These are phyloP conservation scores for Diplodia sapinea DNA, from an alignment of 2,329 filamentous ascomycete genomes.

Conservation along the genomic window DNA sequence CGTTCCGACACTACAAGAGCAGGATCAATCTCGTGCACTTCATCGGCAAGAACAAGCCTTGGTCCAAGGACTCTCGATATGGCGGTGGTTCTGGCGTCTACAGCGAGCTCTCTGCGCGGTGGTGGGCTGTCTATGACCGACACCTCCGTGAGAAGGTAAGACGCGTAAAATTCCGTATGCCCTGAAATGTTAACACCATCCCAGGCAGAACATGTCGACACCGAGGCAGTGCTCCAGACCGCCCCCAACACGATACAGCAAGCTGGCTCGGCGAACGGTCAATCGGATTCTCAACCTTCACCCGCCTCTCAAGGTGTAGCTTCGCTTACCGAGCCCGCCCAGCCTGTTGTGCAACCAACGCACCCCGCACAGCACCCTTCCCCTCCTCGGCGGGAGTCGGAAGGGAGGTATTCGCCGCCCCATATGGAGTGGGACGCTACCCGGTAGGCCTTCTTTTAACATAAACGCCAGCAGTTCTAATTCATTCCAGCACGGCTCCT, in stretches of 20 bases:
- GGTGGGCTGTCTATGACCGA: slow-evolving; percentile 94
- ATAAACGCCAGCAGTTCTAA: slow-evolving; percentile 31
- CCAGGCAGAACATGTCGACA: slow-evolving; percentile 19
- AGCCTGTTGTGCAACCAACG: slow-evolving; percentile 52
- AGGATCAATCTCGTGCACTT: slow-evolving; percentile 93
- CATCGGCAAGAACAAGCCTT: slow-evolving; percentile 90
- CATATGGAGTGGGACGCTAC: slow-evolving; percentile 67
- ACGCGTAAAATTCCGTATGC: neutral
- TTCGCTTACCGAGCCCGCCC: slow-evolving; percentile 52
- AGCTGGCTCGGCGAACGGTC: slow-evolving; percentile 39
- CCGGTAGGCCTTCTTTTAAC: slow-evolving; percentile 51
- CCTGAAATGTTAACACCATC: neutral
- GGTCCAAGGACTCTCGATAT: slow-evolving; percentile 58
- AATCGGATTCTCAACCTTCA: slow-evolving; percentile 34
- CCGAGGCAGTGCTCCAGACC: slow-evolving; percentile 10
- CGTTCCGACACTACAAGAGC: slow-evolving; percentile 90
- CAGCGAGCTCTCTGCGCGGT: slow-evolving; percentile 81
- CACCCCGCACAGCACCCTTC: slow-evolving; percentile 47
- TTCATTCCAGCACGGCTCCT: slow-evolving; percentile 50
- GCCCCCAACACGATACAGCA: slow-evolving; percentile 33
- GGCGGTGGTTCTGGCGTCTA: slow-evolving; percentile 68
- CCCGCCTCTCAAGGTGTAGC: slow-evolving; percentile 45
- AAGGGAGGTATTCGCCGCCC: slow-evolving; percentile 63
- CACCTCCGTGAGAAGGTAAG: slow-evolving; percentile 65
- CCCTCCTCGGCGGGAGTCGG: slow-evolving; percentile 54